Evolutionary conservation across 768 basidiomycete species (phyloP), one percentile per base, ranked within the genome.

Genomic region (Neoboletus subvelutipes): DNA sequence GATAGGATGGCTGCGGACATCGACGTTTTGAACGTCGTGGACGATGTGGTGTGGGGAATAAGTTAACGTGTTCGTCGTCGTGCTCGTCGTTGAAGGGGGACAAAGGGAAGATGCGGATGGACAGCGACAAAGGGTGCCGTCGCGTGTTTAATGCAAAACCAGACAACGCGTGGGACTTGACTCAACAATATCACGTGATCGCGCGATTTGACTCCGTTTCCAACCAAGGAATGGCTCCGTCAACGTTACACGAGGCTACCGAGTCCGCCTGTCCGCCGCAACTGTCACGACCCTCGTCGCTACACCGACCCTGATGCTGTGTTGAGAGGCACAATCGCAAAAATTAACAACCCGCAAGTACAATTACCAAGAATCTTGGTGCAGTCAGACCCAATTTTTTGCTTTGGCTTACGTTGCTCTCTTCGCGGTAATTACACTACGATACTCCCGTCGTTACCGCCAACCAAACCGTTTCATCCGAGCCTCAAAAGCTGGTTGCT

Each of bases 161-260:
- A 45, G 41, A 31, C 40, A 41, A 54, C 61, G 61, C 72, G 71
- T 72, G 71, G 65, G 72, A 72, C 63, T 28, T 48, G 42, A 54
- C 67, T 72, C 72, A 72, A 72, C 71, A 73, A 65, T 0, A 47
- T 64, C 71, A 72, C 69, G 71, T 72, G 71, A 73, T 31, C 71
- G 68, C 15, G 56, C 45, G 26, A 58, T 55, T 58, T 71, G 62
- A 48, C 47, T 64, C 69, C 67, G 64, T 67, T 58, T 20, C 47
- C n/a, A 20, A 31, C 17, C 28, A 36, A 1, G 11, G 8, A n/a
- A 46, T 22, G 46, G 52, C 65, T 22, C 69, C 65, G 63, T 70
- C 69, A 55, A 59, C 67, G 67, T 62, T 69, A 70, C 70, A 71
- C 71, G 70, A 71, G 70, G 70, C 66, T 71, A 72, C 57, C 58